phyloP scores from a whole-genome alignment of 78 protist species.

The Thecamonas trahens region DNA sequence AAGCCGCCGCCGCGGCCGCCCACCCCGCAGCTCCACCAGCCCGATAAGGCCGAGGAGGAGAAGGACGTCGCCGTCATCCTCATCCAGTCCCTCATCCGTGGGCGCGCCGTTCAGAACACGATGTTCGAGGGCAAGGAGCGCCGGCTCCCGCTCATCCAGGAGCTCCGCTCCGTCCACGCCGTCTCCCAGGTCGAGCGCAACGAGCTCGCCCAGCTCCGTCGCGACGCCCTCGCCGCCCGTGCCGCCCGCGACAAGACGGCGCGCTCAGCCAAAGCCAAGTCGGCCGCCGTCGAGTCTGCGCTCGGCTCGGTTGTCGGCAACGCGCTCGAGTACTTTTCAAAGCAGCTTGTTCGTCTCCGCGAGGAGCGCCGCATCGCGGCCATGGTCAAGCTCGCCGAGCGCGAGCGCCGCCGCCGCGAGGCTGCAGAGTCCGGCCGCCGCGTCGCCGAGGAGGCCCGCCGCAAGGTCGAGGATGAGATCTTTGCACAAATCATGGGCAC shows the following conservation, averaged over 20 bases:
- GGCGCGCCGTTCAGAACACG: slow-evolving; percentile 58
- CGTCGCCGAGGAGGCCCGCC: slow-evolving; percentile 15
- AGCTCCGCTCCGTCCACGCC: slow-evolving; percentile 33
- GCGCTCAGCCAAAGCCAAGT: not conserved
- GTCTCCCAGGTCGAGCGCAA: not conserved
- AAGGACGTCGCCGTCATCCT: slow-evolving; percentile 17
- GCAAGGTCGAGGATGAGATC: slow-evolving; percentile 23
- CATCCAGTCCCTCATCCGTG: slow-evolving; percentile 63
- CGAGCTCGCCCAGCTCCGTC: not conserved
- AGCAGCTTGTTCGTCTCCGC: slow-evolving; percentile 52
- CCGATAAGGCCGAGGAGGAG: slow-evolving; percentile 30
- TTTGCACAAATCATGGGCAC: slow-evolving; percentile 4
- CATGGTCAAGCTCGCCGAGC: slow-evolving; percentile 45
- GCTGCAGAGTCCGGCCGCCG: slow-evolving; percentile 49
- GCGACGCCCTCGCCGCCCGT: too few species aligned
- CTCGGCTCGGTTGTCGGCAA: slow-evolving; percentile 27
- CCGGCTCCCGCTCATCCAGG: slow-evolving; percentile 56
- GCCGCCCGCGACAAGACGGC: not conserved
- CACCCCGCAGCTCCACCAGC: slow-evolving; percentile 17
- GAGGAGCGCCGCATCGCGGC: slow-evolving; percentile 40
- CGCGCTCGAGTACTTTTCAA: slow-evolving; percentile 50
- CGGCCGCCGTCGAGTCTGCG: not conserved
- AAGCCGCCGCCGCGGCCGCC: slow-evolving; percentile 32
- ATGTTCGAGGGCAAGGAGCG: slow-evolving; percentile 56
- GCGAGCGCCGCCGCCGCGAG: slow-evolving; percentile 43